Evolutionary conservation across 2,329 filamentous ascomycete species (phyloP), one percentile per base, ranked within the genome.

Genomic region (Fusarium guadeloupense): DNA sequence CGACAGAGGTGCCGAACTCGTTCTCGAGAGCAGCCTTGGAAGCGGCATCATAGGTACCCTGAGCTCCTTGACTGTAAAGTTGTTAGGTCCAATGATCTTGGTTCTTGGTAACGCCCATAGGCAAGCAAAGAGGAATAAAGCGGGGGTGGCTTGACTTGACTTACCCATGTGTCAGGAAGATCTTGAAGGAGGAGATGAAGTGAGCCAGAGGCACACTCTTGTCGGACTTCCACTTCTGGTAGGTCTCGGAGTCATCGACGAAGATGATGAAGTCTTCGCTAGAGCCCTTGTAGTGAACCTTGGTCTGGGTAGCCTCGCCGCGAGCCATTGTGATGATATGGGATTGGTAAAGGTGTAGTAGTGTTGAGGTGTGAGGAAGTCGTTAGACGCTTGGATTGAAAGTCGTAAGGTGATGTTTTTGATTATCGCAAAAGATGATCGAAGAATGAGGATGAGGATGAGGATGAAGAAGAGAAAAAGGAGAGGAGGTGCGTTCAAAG

Each of bases 151-250:
- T 80, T 54, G 35, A 43, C 49, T 66, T 84, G 35, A 40, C 54
- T 66, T 84, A 97, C 93, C 89, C 90, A 81, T 96, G 91, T 30
- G 93, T 96, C 37, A 90, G 81, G 72, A 97, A 96, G 72, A 99
- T 83, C 83, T 96, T 91, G 83, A 92, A 98, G 8, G 90, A 84
- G 54, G 89, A 92, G 51, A 98, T 85, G 52, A 99, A 93, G 71
- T 97, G 88, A 2, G 91, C 85, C 41, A 98, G 80, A 31, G 95
- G 90, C 25, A 95, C 81, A 25, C 85, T 88, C 73, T 86, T 88
- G 81, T 98, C 94, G 5, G 75, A 80, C 81, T 88, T 87, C 94
- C 94, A 98, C 76, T 94, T 88, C 77, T 91, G 82, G 71, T 92
- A 87, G 42, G 83, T 81, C 58, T 90, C 79, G 49, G 75, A 66